A percentile compares a stretch with the other conserved stretches of the same genome.
Evolutionary conservation across 306 rosid species (phyloP).

Genomic region (Cucurbita argyrosperma): DNA sequence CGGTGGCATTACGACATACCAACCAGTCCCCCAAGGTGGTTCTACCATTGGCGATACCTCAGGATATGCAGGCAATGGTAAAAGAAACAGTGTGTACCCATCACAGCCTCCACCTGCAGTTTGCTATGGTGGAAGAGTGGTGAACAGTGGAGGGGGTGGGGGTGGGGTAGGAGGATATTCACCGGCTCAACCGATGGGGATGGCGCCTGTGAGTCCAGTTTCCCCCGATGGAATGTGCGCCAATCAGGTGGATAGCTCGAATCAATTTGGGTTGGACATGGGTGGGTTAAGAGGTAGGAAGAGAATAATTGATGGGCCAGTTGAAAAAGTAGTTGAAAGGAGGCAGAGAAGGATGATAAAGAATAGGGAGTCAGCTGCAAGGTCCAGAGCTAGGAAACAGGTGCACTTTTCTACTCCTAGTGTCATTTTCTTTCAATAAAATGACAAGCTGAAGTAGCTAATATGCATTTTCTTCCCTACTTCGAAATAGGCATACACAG

Average conservation of each 20-base stretch:
- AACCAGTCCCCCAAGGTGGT: constrained; percentile 23
- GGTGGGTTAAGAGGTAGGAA: constrained; percentile 58
- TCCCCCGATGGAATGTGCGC: constrained; percentile 52
- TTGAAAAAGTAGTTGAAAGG: constrained; percentile 86
- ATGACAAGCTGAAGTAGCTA: background rate
- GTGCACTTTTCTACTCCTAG: constrained; percentile 17
- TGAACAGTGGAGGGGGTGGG: constrained; percentile 40
- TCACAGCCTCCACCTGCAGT: constrained; percentile 11
- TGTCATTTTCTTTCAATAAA: background rate
- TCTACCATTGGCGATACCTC: constrained; percentile 25
- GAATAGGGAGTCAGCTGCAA: constrained; percentile 90
- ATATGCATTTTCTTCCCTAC: background rate
- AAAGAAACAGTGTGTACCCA: constrained; percentile 26
- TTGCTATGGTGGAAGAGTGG: constrained; percentile 46
- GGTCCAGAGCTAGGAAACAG: constrained; percentile 98
- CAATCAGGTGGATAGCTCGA: constrained; percentile 26
- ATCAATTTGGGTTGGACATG: constrained; percentile 44
- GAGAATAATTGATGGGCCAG: constrained; percentile 62
- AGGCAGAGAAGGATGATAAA: constrained; percentile 96
- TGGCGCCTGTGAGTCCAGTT: constrained; percentile 42
- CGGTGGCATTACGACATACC: constrained; percentile 22
- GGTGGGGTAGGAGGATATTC: constrained; percentile 38
- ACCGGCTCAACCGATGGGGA: constrained; percentile 25
- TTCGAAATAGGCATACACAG: constrained; percentile 62
- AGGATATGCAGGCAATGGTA: constrained; percentile 32